phyloP scores from a whole-genome alignment of 768 basidiomycete genomes.

The Melanogaster broomeanus region DNA sequence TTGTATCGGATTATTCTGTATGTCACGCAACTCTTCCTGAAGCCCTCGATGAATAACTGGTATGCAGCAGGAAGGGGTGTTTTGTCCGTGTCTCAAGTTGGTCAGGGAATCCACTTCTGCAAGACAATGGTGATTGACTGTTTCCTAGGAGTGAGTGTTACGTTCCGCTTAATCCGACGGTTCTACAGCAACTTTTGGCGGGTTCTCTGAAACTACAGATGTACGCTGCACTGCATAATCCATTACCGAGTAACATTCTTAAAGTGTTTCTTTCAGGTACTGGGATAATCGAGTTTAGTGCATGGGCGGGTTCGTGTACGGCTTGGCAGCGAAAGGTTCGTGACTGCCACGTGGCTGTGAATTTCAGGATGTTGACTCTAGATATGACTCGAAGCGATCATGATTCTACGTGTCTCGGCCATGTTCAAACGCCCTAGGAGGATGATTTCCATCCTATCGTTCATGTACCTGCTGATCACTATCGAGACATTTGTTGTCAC shows the following conservation, averaged over 20 bases:
- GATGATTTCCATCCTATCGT: background rate
- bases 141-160: conserved; percentile 4
- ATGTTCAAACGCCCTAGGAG: conserved; percentile 10
- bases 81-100: background rate
- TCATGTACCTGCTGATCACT: background rate
- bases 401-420: conserved; percentile 15
- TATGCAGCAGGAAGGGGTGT: background rate
- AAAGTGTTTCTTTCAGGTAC: background rate
- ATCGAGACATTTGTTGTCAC: background rate
- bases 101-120: background rate
- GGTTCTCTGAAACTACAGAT: background rate
- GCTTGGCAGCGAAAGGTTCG: conserved; percentile 4
- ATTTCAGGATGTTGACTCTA: background rate
- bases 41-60: background rate
- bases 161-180: too few relatives aligned
- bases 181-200: too few relatives aligned
- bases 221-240: background rate
- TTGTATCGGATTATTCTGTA: background rate
- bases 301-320: background rate
- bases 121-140: background rate
- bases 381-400: conserved; percentile 4
- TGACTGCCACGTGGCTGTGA: background rate
- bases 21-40: background rate
- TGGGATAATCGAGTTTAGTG: background rate
- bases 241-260: background rate